Evolutionary conservation across 1,284 basidiomycete genomes (phyloP).

Genomic region (Flammula alnicola): DNA sequence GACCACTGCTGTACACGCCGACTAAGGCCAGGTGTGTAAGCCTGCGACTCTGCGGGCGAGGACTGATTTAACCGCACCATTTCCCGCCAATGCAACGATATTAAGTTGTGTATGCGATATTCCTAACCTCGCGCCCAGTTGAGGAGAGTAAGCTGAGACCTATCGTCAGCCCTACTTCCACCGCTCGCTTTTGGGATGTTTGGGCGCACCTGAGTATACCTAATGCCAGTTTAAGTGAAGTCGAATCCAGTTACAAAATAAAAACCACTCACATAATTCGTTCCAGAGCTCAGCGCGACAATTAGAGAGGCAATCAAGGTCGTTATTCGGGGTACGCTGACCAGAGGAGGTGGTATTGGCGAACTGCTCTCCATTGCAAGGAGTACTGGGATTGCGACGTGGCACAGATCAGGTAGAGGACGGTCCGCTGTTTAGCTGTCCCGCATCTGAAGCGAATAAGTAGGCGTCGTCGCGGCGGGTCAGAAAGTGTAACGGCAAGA

Average conservation of each 20-base stretch:
- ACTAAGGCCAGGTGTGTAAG: constrained; percentile 41
- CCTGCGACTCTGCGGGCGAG: constrained; percentile 8
- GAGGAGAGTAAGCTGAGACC: constrained; percentile 74
- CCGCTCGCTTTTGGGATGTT: not conserved
- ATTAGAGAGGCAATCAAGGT: constrained; percentile 58
- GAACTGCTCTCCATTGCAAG: constrained; percentile 20
- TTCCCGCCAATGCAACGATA: constrained; percentile 71
- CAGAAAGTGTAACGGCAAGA: no score
- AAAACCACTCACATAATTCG: constrained; percentile 64
- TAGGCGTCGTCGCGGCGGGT: no score
- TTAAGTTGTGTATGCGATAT: constrained; percentile 80
- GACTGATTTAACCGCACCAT: constrained; percentile 56
- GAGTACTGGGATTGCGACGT: not conserved
- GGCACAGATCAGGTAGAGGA: not conserved
- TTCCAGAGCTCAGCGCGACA: constrained; percentile 66
- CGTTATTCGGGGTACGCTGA: constrained; percentile 46
- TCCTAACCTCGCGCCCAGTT: constrained; percentile 70
- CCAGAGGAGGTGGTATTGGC: constrained; percentile 34
- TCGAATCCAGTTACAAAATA: not conserved
- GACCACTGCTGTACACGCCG: constrained; percentile 62
- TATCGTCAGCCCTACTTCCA: constrained; percentile 1
- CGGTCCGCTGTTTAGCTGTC: constrained; percentile 4
- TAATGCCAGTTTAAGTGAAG: constrained; percentile 24
- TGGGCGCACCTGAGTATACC: constrained; percentile 54
- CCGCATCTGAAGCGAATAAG: constrained; percentile 15